Base-by-base conservation (phyloP, 345 rosid species). In the Excoecaria cochinchinensis region DNA sequence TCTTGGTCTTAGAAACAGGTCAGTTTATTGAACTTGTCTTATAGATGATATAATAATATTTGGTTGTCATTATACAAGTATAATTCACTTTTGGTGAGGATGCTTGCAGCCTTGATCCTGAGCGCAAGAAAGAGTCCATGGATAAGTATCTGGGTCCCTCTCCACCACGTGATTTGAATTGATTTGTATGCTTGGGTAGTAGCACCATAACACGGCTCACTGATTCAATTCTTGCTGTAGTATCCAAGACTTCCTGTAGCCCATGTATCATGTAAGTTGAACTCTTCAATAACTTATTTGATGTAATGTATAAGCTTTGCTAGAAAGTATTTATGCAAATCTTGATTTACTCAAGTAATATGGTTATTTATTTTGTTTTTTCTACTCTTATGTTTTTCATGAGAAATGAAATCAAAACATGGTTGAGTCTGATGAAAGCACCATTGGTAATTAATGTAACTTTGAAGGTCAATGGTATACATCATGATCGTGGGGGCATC, bases 1-100 rank as follows among this genome's bases (percentile, higher is more conserved):
- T 66, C 92, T 95, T 83, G 99, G 99, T 73, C 56, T 95, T 78
- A 84, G 98, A 84, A 95, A 95, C 72, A 95, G 98, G 99, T 89
- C 47, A 9, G 85, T 70, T 77, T 19, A 17, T 73, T 51, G 57
- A 3, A 15, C n/a, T 65, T 21, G 21, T 17, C 2, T 44, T 46
- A 70, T 52, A 52, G 47, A 48, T 42, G 13, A 16, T 52, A 36
- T 21, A n/a, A 48, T 60, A n/a, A 42, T 36, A 25, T 60, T 12
- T 72, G 39, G 62, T 46, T 62, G 19, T 48, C 5, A 19, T 40
- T n/a, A 11, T 36, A 38, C 61, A 31, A 15, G 42, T 2, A 64
- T 39, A 50, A 62, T 74, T 73, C n/a, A 82, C 62, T 63, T 67
- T 17, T 62, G 74, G 4, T 64, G 25, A 47, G 55, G 25, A 71